These are phyloP conservation scores for Clarireedia paspali DNA, from an alignment of 2,329 filamentous ascomycete genomes.

Conservation along the genomic window DNA sequence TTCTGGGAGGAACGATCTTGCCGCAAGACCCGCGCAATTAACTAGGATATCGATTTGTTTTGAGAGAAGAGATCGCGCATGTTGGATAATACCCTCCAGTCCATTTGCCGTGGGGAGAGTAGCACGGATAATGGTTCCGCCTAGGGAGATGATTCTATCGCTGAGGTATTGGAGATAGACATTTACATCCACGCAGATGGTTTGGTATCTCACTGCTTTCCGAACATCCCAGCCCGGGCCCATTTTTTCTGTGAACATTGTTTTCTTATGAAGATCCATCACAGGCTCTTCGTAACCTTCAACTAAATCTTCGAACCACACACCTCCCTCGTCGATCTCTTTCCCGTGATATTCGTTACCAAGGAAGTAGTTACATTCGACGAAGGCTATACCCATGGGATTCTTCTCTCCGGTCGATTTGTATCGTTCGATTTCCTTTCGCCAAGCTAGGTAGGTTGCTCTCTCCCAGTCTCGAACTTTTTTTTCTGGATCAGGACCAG, in stretches of 20 bases:
- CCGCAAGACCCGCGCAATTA: conserved; percentile 37
- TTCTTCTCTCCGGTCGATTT: neutral
- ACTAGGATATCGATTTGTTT: conserved; percentile 26
- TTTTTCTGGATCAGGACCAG: neutral
- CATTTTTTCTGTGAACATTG: neutral
- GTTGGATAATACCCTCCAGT: conserved; percentile 12
- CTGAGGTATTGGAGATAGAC: conserved; percentile 22
- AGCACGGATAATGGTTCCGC: conserved; percentile 6
- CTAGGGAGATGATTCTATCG: conserved; percentile 13
- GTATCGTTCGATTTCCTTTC: neutral
- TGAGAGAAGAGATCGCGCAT: neutral
- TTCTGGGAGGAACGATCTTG: conserved; percentile 31
- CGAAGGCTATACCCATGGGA: neutral
- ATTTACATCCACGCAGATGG: conserved; percentile 15
- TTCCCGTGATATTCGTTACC: neutral
- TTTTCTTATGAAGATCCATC: neutral
- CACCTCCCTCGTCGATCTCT: neutral
- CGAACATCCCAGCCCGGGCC: neutral
- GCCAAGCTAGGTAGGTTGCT: neutral
- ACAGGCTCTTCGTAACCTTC: neutral
- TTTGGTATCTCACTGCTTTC: conserved; percentile 13
- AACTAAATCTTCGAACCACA: neutral
- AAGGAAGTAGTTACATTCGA: neutral
- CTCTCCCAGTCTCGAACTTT: neutral
- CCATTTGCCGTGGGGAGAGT: conserved; percentile 1